Evolutionary conservation across 176 grass and related monocot species (phyloP).

Genomic region (Musa schizocarpa): DNA sequence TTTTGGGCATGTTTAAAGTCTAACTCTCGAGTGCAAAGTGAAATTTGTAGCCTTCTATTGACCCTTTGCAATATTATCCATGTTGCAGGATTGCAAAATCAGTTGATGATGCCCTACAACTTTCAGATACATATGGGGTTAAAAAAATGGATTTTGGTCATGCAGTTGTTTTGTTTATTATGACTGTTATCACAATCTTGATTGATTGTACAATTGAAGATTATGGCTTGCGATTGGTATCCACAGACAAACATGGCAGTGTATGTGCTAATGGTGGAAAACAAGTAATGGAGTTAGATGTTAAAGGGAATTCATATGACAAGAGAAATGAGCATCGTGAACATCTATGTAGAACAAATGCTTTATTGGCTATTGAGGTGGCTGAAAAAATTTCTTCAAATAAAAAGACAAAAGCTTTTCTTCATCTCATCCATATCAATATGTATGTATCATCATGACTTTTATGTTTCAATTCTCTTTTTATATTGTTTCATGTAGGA

Average conservation of each 20-base stretch:
- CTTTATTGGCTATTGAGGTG: conserved; percentile 57
- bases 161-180: conserved; percentile 51
- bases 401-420: conserved; percentile 60
- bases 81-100: conserved; percentile 63
- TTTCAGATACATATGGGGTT: conserved; percentile 41
- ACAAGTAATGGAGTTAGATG: conserved; percentile 43
- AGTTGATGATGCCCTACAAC: conserved; percentile 52
- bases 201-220: conserved; percentile 68
- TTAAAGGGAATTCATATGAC: conserved; percentile 32
- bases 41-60: neutral
- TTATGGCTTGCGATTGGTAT: conserved; percentile 38
- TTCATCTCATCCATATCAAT: conserved; percentile 69
- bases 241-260: conserved; percentile 20
- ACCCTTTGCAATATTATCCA: neutral
- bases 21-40: neutral
- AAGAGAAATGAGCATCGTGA: conserved; percentile 48
- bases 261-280: conserved; percentile 28
- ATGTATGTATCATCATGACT: conserved; percentile 44
- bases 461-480: neutral
- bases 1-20: neutral
- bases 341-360: conserved; percentile 53
- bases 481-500: too few relatives aligned
- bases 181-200: conserved; percentile 45
- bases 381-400: conserved; percentile 61
- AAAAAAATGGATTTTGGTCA: conserved; percentile 43